These are phyloP conservation scores for Letharia lupina DNA, from an alignment of 495 filamentous ascomycete species.

Conservation along the genomic window DNA sequence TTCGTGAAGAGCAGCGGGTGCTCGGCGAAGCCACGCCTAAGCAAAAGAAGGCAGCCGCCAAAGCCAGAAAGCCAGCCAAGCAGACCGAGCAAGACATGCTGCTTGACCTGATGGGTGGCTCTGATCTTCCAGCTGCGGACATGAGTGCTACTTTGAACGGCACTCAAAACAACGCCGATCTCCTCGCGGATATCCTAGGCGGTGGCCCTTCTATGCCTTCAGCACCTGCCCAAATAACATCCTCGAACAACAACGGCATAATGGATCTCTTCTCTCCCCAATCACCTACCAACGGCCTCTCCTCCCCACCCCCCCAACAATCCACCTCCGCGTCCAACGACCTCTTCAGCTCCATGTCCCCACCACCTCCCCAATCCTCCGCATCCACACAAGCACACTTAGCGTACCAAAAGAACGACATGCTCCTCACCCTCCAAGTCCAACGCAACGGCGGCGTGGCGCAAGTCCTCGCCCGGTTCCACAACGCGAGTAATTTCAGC, in stretches of 20 bases:
- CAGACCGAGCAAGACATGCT: constrained; percentile 84
- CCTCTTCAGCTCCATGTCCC: constrained; percentile 36
- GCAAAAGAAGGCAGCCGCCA: constrained; percentile 61
- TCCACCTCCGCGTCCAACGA: constrained; percentile 41
- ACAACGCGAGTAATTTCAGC: constrained; percentile 58
- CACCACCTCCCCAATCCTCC: constrained; percentile 41
- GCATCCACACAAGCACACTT: constrained; percentile 43
- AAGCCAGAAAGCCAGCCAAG: constrained; percentile 64
- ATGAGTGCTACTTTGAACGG: constrained; percentile 38
- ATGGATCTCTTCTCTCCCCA: constrained; percentile 70
- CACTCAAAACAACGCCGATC: constrained; percentile 67
- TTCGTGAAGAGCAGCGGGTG: constrained; percentile 85
- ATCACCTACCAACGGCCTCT: constrained; percentile 37
- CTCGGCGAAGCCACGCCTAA: constrained; percentile 72
- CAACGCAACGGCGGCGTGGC: constrained; percentile 66
- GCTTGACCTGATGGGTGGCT: constrained; percentile 85
- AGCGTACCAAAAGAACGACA: constrained; percentile 78
- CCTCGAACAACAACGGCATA: constrained; percentile 66
- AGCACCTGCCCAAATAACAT: constrained; percentile 36
- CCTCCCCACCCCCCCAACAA: constrained; percentile 33
- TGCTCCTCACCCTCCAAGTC: constrained; percentile 68
- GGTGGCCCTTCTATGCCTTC: constrained; percentile 47
- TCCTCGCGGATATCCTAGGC: constrained; percentile 76
- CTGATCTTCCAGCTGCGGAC: constrained; percentile 49
- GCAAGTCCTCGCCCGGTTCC: constrained; percentile 76